Evolutionary conservation across 768 basidiomycete species (phyloP), one percentile per base, ranked within the genome.

Genomic region (Psilocybe cubensis): DNA sequence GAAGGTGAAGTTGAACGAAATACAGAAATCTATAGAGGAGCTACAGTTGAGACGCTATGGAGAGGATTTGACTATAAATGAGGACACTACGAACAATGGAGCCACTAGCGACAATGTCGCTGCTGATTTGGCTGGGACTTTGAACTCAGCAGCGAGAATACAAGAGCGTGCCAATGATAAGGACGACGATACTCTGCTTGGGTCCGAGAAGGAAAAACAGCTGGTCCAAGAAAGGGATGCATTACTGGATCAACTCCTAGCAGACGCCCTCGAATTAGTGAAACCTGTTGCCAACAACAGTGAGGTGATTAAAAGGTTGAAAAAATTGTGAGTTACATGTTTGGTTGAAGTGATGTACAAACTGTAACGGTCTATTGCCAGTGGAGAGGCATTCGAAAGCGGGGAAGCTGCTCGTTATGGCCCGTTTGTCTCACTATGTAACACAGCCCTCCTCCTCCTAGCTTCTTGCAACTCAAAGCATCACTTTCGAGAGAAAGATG

Each of bases 11-110:
- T 25, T 57, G 38, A 42, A 57, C 11, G 17, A 42, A 5, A 7
- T 57, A 20, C 48, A 50, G 40, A 40, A 14, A n/a, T 2, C 23
- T 12, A 50, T 57, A 5, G 47, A 57, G 49, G 10, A 51, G n/a
- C 25, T 57, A 20, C 56, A 51, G 38, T 24, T 3, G 1, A 3
- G 20, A 3, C 45, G 55, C 1, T 49, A 49, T n/a, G 27, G 28
- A 9, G 17, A 20, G 12, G 20, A 7, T 4, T 9, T 3, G 33
- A 24, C n/a, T 9, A 8, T 17, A 9, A 17, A 17, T 8, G 33
- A 35, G 21, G 38, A 21, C 12, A 38, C 35, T 38, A 17, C 11
- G 35, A 33, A 29, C 8, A 21, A 8, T 6, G 27, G 6, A 28
- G 14, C 21, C 2, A 2, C 12, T 7, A 23, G 3, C 12, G 41